phyloP scores from a whole-genome alignment of 2,329 filamentous ascomycete species.

The Coniochaeta sp. region DNA sequence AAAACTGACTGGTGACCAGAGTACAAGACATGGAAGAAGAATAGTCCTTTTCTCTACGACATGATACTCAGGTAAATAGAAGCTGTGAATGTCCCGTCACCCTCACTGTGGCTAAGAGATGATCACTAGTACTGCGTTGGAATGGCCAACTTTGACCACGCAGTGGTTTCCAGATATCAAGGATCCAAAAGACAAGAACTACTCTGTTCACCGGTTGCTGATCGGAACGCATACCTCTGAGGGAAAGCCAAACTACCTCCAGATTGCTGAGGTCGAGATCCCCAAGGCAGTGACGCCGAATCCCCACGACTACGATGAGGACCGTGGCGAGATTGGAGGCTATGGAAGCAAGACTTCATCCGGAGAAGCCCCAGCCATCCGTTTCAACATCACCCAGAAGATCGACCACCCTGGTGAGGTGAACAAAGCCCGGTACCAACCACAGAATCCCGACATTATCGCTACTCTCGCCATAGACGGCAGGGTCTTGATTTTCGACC shows the following conservation, averaged over 20 bases:
- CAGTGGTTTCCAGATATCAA: constrained; percentile 98
- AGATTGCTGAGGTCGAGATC: constrained; percentile 90
- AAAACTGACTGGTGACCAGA: constrained; percentile 42
- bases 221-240: constrained; percentile 93
- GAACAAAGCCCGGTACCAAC: constrained; percentile 97
- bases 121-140: constrained; percentile 65
- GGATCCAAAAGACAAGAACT: constrained; percentile 78
- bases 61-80: constrained; percentile 71
- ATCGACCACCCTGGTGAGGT: constrained; percentile 96
- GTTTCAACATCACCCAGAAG: constrained; percentile 88
- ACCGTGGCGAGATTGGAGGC: constrained; percentile 87
- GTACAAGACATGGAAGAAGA: constrained; percentile 99
- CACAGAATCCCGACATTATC: constrained; percentile 94
- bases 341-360: constrained; percentile 64
- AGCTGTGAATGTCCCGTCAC: constrained; percentile 6
- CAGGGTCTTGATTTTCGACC: constrained; percentile 86
- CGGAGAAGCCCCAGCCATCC: constrained; percentile 62
- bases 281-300: constrained; percentile 71
- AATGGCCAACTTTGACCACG: constrained; percentile 94
- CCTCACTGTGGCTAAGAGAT: constrained; percentile 7
- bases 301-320: constrained; percentile 80
- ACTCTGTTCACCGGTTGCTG: constrained; percentile 78
- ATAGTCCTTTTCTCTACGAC: constrained; percentile 95
- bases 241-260: constrained; percentile 79
- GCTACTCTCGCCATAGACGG: constrained; percentile 87